These are phyloP conservation scores for Mycena capillaripes DNA, from an alignment of 768 basidiomycete genomes.

Conservation along the genomic window DNA sequence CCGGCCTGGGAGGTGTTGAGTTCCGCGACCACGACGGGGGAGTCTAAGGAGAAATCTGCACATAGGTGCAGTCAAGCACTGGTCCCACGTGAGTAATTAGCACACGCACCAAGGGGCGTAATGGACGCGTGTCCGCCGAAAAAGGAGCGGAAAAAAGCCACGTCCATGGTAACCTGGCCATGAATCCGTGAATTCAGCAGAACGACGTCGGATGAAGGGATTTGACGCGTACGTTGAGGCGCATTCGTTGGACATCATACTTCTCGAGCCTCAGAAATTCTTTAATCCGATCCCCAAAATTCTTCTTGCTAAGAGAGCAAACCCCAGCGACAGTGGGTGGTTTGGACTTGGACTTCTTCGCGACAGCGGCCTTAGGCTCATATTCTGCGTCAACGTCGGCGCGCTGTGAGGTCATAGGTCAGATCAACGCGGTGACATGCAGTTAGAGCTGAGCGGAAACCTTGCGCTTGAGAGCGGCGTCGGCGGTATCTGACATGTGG, in stretches of 20 bases:
- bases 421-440: neutral
- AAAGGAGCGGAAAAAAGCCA: constrained; percentile 34
- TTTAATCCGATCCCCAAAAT: constrained; percentile 33
- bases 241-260: constrained; percentile 35
- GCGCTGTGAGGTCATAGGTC: neutral
- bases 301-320: constrained; percentile 35
- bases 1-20: constrained; percentile 33
- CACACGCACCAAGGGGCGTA: constrained; percentile 19
- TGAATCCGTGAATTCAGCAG: neutral
- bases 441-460: neutral
- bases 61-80: too few relatives aligned
- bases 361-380: constrained; percentile 4
- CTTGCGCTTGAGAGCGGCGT: constrained; percentile 21
- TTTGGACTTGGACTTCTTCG: constrained; percentile 25
- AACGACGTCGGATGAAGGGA: neutral
- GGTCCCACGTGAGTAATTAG: neutral
- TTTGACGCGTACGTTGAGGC: constrained; percentile 27
- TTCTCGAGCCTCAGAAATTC: constrained; percentile 32
- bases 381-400: constrained; percentile 21
- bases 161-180: constrained; percentile 30
- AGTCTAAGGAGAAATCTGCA: constrained; percentile 20
- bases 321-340: neutral
- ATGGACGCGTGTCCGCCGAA: constrained; percentile 32
- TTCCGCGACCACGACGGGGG: constrained; percentile 21
- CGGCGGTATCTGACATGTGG: constrained; percentile 10